Evolutionary conservation across 345 rosid genomes (phyloP).

Genomic region (Hibiscus tridactylites): DNA sequence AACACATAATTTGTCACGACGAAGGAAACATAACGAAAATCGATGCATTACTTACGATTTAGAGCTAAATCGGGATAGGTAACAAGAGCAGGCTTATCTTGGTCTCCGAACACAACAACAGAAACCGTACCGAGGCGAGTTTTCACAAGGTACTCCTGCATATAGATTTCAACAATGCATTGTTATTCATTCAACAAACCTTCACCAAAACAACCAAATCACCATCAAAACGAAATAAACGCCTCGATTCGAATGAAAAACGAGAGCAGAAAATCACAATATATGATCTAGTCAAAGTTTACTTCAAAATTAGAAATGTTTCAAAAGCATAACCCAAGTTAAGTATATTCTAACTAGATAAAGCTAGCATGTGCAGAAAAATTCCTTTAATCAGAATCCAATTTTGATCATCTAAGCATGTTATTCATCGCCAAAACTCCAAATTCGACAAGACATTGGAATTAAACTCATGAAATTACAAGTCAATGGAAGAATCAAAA

Average conservation of each 20-base stretch:
- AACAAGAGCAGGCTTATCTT: constrained; percentile 88
- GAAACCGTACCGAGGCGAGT: constrained; percentile 59
- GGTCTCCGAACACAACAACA: constrained; percentile 86
- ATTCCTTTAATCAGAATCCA: not conserved
- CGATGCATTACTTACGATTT: constrained; percentile 45
- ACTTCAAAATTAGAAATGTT: not conserved
- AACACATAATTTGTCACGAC: not conserved
- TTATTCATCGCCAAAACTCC: not conserved
- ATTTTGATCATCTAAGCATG: constrained; percentile 2
- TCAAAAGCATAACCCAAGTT: constrained; percentile 9
- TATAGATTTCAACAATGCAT: constrained; percentile 16
- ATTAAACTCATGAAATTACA: not conserved
- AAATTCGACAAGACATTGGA: not conserved
- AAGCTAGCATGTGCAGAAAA: constrained; percentile 12
- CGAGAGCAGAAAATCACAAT: not conserved
- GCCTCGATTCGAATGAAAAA: not conserved
- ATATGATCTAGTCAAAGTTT: not conserved
- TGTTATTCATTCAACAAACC: constrained; percentile 11
- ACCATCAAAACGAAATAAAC: not conserved
- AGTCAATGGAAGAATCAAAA: not conserved
- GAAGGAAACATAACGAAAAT: not conserved
- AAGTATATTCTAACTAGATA: constrained; percentile 11
- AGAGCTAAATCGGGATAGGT: constrained; percentile 92
- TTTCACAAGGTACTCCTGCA: constrained; percentile 68
- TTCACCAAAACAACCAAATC: constrained; percentile 7